These are phyloP conservation scores for Sechiopsis laciniata DNA, from an alignment of 306 rosid species.

Conservation along the genomic window DNA sequence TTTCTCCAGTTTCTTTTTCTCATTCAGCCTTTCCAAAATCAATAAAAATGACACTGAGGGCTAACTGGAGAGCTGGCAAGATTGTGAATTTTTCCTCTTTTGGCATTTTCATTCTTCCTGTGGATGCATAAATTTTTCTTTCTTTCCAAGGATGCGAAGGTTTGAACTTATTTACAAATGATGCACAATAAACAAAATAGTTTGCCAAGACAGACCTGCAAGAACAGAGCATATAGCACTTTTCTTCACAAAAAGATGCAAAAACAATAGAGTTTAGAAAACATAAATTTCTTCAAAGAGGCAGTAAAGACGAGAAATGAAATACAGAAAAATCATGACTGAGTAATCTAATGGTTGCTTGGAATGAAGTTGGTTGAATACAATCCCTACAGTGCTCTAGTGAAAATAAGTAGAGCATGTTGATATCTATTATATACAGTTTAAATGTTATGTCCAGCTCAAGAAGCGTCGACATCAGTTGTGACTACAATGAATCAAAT, in stretches of 20 bases:
- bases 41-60: not conserved
- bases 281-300: not conserved
- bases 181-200: not conserved
- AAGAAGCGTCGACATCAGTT: not conserved
- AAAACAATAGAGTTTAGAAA: not conserved
- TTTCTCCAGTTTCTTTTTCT: constrained; percentile 2
- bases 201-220: not conserved
- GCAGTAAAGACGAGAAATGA: constrained; percentile 11
- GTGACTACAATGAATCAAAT: not conserved
- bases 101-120: not conserved
- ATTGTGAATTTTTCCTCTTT: not conserved
- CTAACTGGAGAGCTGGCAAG: not conserved
- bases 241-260: not conserved
- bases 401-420: not conserved
- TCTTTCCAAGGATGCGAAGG: not conserved
- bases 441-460: not conserved
- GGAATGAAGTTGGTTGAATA: not conserved
- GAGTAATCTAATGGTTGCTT: not conserved
- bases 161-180: not conserved
- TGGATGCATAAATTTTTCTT: not conserved
- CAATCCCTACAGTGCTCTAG: not conserved
- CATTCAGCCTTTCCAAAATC: not conserved
- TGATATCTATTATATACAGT: no score
- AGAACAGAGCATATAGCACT: not conserved
- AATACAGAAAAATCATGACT: not conserved